Conservation (phyloP, 371 early-diverging fungal genomes). For the Syncephalis fuscata region DNA sequence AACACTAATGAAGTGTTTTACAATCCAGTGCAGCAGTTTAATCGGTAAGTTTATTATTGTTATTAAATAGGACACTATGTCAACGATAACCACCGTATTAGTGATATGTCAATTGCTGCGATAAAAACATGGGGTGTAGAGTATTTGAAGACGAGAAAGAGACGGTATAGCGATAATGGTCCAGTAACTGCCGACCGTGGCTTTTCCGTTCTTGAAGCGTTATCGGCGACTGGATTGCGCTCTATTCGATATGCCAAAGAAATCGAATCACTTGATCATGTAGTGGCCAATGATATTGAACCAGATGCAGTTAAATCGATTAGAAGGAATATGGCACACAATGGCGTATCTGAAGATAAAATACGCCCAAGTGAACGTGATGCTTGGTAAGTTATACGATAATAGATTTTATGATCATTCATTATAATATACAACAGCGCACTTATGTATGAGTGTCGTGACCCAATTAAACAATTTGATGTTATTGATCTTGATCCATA, state of each 20-base stretch:
- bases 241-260: constrained; percentile 98
- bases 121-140: constrained; percentile 69
- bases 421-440: constrained; percentile 14
- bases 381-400: constrained; percentile 36
- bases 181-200: neutral
- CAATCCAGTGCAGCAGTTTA: constrained; percentile 97
- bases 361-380: constrained; percentile 72
- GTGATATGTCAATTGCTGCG: constrained; percentile 79
- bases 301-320: constrained; percentile 85
- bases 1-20: constrained; percentile 93
- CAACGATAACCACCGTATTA: too few relatives aligned
- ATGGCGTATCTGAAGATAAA: constrained; percentile 52
- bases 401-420: neutral
- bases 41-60: constrained; percentile 25
- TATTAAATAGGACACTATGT: too few relatives aligned
- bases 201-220: constrained; percentile 82
- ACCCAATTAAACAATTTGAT: constrained; percentile 40
- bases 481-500: constrained; percentile 98
- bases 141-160: constrained; percentile 25
- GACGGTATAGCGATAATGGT: constrained; percentile 13
- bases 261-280: constrained; percentile 57
- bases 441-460: constrained; percentile 68
- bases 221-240: constrained; percentile 97
- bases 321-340: constrained; percentile 70
- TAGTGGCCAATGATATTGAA: constrained; percentile 92